phyloP scores from a whole-genome alignment of 108 stramenopile genomes.

The Skeletonema potamos region DNA sequence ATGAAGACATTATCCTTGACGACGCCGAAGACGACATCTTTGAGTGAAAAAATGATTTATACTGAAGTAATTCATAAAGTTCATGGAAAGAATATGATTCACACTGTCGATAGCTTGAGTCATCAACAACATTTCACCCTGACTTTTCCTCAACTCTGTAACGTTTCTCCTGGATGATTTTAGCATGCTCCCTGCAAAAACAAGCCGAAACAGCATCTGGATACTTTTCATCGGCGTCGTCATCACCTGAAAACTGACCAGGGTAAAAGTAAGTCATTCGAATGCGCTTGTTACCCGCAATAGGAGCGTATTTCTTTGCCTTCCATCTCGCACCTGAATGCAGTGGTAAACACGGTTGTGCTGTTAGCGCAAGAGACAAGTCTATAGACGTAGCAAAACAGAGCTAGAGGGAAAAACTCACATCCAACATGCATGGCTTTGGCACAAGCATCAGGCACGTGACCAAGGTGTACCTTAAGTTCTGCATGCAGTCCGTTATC shows the following conservation, averaged over 20 bases:
- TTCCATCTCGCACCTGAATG: not conserved
- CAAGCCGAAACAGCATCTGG: not conserved
- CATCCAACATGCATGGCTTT: not conserved
- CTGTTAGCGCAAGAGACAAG: too few species aligned
- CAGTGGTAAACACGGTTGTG: too few species aligned
- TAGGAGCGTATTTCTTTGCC: too few species aligned
- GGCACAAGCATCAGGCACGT: not conserved
- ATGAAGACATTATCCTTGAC: constrained; percentile 28
- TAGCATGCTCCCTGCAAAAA: not conserved
- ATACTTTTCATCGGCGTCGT: not conserved
- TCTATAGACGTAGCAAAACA: too few species aligned
- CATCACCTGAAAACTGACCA: not conserved
- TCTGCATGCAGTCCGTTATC: constrained; percentile 33
- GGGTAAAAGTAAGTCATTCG: not conserved
- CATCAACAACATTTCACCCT: not conserved
- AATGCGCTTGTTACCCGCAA: not conserved
- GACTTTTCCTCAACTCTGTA: not conserved
- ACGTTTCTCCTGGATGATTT: not conserved
- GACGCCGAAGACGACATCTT: constrained; percentile 44
- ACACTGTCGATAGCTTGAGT: not conserved
- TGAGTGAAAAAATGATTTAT: constrained; percentile 10
- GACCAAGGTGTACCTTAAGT: constrained; percentile 7
- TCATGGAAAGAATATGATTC: not conserved
- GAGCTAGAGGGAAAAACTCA: too few species aligned
- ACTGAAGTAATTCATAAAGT: not conserved